These are phyloP conservation scores for Magnusiomyces clavatus DNA, from an alignment of 1,139 yeast genomes.

Conservation along the genomic window DNA sequence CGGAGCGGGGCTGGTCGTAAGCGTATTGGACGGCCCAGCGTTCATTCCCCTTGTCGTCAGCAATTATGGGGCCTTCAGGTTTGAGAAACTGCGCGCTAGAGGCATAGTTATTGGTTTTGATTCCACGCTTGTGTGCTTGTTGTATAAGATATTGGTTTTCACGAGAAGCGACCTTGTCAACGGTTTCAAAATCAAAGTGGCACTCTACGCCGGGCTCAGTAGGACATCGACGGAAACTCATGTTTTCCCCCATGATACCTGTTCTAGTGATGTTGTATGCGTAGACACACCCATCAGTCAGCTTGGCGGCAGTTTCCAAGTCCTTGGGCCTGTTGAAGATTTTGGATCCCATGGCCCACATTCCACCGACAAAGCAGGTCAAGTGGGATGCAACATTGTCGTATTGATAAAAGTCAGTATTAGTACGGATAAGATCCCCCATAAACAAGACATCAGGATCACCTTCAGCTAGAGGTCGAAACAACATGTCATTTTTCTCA, in stretches of 20 bases:
- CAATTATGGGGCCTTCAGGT: constrained; percentile 5
- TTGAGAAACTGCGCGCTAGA: not conserved
- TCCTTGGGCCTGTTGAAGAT: constrained; percentile 45
- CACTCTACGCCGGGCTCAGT: constrained; percentile 13
- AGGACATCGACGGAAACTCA: constrained; percentile 35
- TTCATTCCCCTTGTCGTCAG: constrained; percentile 17
- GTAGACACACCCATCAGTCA: constrained; percentile 63
- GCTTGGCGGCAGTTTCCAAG: constrained; percentile 48
- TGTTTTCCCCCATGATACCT: constrained; percentile 41
- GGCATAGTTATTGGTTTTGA: not conserved
- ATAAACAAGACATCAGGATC: constrained; percentile 40
- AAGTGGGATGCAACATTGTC: constrained; percentile 43
- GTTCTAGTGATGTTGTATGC: constrained; percentile 43
- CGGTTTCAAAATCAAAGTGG: constrained; percentile 19
- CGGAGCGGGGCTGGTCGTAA: constrained; percentile 33
- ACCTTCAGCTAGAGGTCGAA: constrained; percentile 36
- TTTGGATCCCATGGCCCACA: constrained; percentile 61
- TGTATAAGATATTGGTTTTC: constrained; percentile 1
- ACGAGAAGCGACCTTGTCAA: constrained; percentile 3
- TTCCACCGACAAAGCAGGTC: constrained; percentile 69
- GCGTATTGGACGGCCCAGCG: constrained; percentile 27
- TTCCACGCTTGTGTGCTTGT: constrained; percentile 4
- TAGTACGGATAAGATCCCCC: constrained; percentile 40
- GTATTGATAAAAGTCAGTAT: constrained; percentile 27
- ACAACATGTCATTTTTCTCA: constrained; percentile 34